Evolutionary conservation across 768 basidiomycete genomes (phyloP).

Genomic region (Chalciporus chontae): DNA sequence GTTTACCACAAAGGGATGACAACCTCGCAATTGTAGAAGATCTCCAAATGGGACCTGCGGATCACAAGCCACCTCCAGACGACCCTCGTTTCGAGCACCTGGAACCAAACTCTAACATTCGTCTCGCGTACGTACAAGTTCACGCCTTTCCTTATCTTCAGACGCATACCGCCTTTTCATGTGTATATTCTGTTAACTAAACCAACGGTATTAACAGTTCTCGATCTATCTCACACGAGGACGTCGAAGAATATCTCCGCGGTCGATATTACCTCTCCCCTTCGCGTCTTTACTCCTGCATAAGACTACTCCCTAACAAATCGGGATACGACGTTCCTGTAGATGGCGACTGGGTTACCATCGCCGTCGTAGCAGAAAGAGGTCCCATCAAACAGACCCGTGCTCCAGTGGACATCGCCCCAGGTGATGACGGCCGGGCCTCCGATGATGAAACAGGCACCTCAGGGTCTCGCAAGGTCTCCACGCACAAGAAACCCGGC

Average conservation of each 20-base stretch:
- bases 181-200: background rate
- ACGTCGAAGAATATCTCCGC: constrained; percentile 74
- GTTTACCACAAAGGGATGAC: constrained; percentile 47
- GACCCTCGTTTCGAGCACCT: constrained; percentile 75
- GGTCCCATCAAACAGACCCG: constrained; percentile 72
- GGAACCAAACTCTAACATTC: constrained; percentile 91
- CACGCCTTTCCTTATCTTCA: constrained; percentile 1
- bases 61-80: constrained; percentile 65
- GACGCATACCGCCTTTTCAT: background rate
- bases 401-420: constrained; percentile 55
- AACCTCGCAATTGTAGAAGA: constrained; percentile 70
- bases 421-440: constrained; percentile 40
- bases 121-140: constrained; percentile 59
- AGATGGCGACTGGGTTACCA: constrained; percentile 90
- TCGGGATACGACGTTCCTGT: constrained; percentile 90
- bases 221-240: constrained; percentile 68
- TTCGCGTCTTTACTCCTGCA: constrained; percentile 82
- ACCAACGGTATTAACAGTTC: constrained; percentile 44
- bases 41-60: constrained; percentile 71
- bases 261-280: constrained; percentile 88
- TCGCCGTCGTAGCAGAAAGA: constrained; percentile 92
- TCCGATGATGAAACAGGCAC: constrained; percentile 27
- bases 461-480: constrained; percentile 4
- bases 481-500: constrained; percentile 11
- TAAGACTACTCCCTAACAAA: constrained; percentile 72